Percentiles rank a stretch among this genome's conserved stretches.
phyloP scores from a whole-genome alignment of 371 early-diverging fungal species.

The Mortierella sp. region DNA sequence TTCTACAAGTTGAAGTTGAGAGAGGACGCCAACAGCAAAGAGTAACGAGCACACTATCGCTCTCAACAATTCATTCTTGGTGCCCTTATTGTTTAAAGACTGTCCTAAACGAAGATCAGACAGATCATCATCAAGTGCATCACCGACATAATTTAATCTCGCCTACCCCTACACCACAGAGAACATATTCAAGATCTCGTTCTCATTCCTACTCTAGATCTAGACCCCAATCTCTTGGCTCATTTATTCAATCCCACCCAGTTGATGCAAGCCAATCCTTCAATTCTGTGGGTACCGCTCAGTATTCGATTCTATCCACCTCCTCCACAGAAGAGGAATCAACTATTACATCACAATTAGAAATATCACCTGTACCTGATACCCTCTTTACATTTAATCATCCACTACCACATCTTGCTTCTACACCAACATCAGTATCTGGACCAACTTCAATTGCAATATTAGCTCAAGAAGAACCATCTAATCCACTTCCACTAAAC shows the following conservation, averaged over 20 bases:
- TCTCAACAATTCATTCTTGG: constrained; percentile 37
- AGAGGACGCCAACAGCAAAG: constrained; percentile 3
- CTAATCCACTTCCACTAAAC: neutral
- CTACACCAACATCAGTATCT: neutral
- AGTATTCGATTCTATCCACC: neutral
- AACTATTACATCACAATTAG: constrained; percentile 1
- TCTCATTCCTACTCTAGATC: constrained; percentile 4
- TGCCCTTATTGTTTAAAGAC: constrained; percentile 35
- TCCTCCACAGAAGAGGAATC: constrained; percentile 2
- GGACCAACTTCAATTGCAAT: neutral
- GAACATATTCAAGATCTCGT: constrained; percentile 10
- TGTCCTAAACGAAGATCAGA: constrained; percentile 3
- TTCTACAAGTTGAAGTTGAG: neutral
- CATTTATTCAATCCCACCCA: neutral
- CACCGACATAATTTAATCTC: constrained; percentile 17
- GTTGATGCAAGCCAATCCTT: constrained; percentile 1
- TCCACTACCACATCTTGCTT: constrained; percentile 18
- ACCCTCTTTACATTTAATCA: constrained; percentile 15
- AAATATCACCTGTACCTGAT: constrained; percentile 1
- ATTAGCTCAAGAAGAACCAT: neutral
- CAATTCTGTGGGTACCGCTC: neutral
- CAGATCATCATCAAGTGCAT: constrained; percentile 13
- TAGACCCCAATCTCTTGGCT: neutral
- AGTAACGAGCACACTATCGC: constrained; percentile 22
- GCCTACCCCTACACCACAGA: constrained; percentile 17